Conservation (phyloP, 495 filamentous ascomycete genomes). For the Xylaria grammica region DNA sequence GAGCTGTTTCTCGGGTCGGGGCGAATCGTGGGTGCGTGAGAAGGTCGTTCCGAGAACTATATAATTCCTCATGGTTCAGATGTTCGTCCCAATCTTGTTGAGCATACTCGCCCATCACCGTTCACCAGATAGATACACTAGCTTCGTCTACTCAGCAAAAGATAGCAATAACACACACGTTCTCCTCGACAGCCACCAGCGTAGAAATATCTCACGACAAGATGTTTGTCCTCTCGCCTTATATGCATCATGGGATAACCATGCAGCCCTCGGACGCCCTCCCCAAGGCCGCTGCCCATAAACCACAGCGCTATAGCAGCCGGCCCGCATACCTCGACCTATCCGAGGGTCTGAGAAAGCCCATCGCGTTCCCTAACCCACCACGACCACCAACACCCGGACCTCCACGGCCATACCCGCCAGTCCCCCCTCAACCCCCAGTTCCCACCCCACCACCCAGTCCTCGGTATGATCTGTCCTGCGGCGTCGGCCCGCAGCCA, state of each 20-base stretch:
- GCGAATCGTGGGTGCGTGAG: neutral
- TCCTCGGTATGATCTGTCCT: constrained; percentile 20
- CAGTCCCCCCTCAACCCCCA: constrained; percentile 34
- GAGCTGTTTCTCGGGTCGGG: neutral
- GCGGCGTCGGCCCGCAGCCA: constrained; percentile 1
- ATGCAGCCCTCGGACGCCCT: neutral
- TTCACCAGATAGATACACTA: neutral
- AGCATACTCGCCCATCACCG: constrained; percentile 5
- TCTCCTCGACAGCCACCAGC: neutral
- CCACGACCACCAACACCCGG: constrained; percentile 40
- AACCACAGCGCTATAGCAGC: neutral
- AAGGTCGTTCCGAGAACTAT: constrained; percentile 8
- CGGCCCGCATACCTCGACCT: neutral
- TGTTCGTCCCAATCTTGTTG: constrained; percentile 6
- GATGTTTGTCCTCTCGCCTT: constrained; percentile 12
- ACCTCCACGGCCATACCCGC: constrained; percentile 34
- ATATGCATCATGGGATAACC: neutral
- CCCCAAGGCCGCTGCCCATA: neutral
- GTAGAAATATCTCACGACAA: neutral
- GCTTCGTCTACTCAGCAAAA: neutral
- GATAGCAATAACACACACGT: too few relatives aligned
- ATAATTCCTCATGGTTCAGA: constrained; percentile 8
- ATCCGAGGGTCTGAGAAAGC: neutral
- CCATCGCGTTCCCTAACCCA: constrained; percentile 31
- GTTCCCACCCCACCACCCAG: constrained; percentile 39